Evolutionary conservation across 805 yeast species (phyloP).

Genomic region (Candida saitoana): DNA sequence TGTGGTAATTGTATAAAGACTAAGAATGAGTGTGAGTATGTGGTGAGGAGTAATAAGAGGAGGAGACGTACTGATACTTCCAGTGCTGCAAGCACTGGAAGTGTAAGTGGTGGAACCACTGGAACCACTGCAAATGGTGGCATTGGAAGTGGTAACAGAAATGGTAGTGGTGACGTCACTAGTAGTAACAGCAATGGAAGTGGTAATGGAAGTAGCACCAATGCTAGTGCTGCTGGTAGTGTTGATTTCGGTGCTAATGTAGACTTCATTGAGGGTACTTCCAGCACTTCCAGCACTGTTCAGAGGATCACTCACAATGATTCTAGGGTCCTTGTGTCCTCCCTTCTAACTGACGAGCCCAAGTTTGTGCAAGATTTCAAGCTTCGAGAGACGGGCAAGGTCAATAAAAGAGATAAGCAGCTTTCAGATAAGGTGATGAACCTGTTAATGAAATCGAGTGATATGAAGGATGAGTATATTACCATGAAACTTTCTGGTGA

Average conservation of each 20-base stretch:
- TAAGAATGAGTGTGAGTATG: conserved; percentile 34
- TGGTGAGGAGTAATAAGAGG: conserved; percentile 26
- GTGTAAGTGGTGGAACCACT: neutral
- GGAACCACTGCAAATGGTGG: neutral
- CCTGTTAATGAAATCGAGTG: conserved; percentile 3
- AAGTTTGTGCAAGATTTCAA: neutral
- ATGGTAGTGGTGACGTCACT: too few relatives aligned
- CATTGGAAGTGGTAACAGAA: too few relatives aligned
- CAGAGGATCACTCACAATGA: neutral
- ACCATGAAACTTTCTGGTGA: conserved; percentile 28
- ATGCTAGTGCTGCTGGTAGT: too few relatives aligned
- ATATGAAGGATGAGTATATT: conserved; percentile 29
- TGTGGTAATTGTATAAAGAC: conserved; percentile 36
- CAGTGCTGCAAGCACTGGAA: neutral
- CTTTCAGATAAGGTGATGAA: neutral
- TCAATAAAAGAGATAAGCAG: neutral
- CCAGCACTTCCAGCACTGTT: too few relatives aligned
- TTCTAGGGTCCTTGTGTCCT: neutral
- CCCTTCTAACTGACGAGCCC: neutral
- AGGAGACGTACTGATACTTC: conserved; percentile 10
- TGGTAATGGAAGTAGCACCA: too few relatives aligned
- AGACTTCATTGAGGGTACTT: too few relatives aligned
- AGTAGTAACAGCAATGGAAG: too few relatives aligned
- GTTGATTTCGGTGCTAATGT: too few relatives aligned
- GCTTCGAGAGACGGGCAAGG: neutral